Conservation (phyloP, 805 yeast species). For the Starmerella kuoi region DNA sequence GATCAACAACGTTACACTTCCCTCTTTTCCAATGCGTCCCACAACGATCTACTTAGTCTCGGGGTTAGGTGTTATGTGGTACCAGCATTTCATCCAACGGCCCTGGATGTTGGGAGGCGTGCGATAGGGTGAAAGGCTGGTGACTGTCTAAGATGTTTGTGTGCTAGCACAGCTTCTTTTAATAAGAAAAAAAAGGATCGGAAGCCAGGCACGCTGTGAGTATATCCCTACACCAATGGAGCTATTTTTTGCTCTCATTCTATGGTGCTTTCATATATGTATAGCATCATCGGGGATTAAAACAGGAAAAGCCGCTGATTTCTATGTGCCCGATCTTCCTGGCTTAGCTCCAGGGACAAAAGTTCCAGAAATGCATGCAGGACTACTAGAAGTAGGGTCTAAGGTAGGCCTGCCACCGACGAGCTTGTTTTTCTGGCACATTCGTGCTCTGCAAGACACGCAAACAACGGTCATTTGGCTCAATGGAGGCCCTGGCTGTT, state of each 20-base stretch:
- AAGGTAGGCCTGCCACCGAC: constrained; percentile 38
- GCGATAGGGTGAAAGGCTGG: background rate
- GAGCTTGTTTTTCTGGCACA: constrained; percentile 65
- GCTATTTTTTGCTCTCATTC: background rate
- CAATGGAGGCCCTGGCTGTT: constrained; percentile 98
- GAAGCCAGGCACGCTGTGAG: too few species aligned
- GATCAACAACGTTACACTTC: too few species aligned
- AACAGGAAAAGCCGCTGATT: constrained; percentile 17
- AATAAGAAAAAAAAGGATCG: too few species aligned
- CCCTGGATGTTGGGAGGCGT: background rate
- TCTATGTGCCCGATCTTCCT: constrained; percentile 27
- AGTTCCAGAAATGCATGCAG: constrained; percentile 38
- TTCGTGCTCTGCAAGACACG: constrained; percentile 29
- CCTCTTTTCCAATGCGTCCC: too few species aligned
- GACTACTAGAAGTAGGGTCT: constrained; percentile 48
- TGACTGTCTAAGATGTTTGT: background rate
- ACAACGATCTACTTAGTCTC: too few species aligned
- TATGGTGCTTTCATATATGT: background rate
- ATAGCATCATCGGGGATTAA: constrained; percentile 4
- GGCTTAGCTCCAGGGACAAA: constrained; percentile 21
- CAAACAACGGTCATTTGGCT: constrained; percentile 55
- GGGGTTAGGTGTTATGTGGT: background rate
- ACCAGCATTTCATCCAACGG: background rate
- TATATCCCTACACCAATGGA: background rate
- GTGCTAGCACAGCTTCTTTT: background rate